phyloP scores from a whole-genome alignment of 768 basidiomycete genomes.

The Astraeus odoratus region DNA sequence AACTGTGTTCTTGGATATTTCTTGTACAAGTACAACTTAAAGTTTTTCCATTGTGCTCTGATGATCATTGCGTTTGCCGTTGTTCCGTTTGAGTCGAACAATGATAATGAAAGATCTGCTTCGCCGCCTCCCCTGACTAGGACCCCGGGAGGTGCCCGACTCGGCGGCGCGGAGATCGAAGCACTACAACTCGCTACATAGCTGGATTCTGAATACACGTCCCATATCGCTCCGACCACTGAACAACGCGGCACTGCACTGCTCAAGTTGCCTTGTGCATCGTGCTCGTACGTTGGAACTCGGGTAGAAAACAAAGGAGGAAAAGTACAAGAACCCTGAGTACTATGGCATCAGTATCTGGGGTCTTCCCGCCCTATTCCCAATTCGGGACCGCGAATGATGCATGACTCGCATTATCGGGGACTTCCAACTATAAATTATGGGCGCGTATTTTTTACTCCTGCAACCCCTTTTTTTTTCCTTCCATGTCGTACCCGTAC shows the following conservation, averaged over 20 bases:
- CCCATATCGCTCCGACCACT: too few species aligned
- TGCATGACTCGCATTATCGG: slow-evolving; percentile 16
- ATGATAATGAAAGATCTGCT: slow-evolving; percentile 1
- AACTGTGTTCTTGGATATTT: neutral
- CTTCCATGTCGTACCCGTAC: slow-evolving; percentile 47
- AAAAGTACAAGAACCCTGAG: too few species aligned
- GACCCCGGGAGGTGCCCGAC: slow-evolving; percentile 5
- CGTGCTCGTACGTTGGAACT: neutral
- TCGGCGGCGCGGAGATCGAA: neutral
- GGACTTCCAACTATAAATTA: slow-evolving; percentile 27
- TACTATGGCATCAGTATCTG: too few species aligned
- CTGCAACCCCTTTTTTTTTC: slow-evolving; percentile 21
- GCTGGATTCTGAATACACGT: too few species aligned
- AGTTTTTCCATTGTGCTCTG: slow-evolving; percentile 5
- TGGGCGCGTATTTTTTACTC: slow-evolving; percentile 14
- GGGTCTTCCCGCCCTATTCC: slow-evolving; percentile 9
- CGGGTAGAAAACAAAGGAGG: neutral
- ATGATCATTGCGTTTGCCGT: neutral
- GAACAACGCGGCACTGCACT: too few species aligned
- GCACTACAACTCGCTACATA: too few species aligned
- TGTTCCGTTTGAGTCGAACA: slow-evolving; percentile 10
- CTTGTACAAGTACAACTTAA: slow-evolving; percentile 4
- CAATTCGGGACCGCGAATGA: slow-evolving; percentile 18
- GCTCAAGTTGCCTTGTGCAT: neutral
- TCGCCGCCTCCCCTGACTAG: neutral